Conservation (phyloP, 805 yeast genomes). For the Candida peoriensis region DNA sequence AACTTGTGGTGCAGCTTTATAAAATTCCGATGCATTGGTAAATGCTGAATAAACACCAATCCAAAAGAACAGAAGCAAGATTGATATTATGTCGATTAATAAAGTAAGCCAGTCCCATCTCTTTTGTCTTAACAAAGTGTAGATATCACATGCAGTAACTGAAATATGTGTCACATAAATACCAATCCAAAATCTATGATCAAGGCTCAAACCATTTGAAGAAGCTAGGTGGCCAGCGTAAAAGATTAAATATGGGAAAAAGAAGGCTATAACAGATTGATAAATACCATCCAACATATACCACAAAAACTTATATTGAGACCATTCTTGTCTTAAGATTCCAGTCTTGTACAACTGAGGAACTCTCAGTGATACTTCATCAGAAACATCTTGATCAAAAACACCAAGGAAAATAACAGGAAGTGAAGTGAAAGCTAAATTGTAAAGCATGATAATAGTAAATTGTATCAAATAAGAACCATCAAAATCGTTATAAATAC, state of each 20-base stretch:
- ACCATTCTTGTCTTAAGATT: conserved; percentile 68
- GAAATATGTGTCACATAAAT: conserved; percentile 61
- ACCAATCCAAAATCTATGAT: conserved; percentile 74
- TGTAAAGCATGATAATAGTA: conserved; percentile 76
- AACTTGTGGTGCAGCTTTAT: conserved; percentile 58
- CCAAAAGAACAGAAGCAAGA: conserved; percentile 64
- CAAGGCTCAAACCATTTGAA: conserved; percentile 51
- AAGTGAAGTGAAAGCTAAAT: conserved; percentile 75
- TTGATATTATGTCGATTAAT: conserved; percentile 51
- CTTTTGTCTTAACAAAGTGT: conserved; percentile 60
- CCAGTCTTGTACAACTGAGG: conserved; percentile 76
- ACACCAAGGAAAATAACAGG: conserved; percentile 77
- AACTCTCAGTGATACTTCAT: conserved; percentile 59
- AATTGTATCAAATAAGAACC: conserved; percentile 77
- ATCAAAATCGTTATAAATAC: conserved; percentile 68
- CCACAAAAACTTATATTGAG: conserved; percentile 58
- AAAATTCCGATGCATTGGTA: conserved; percentile 50
- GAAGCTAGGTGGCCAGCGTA: conserved; percentile 39
- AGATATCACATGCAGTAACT: conserved; percentile 60
- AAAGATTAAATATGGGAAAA: conserved; percentile 62
- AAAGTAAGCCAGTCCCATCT: conserved; percentile 79
- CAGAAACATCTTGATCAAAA: conserved; percentile 77
- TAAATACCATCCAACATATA: conserved; percentile 76
- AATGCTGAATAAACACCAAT: conserved; percentile 74
- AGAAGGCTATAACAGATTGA: conserved; percentile 68